These are phyloP conservation scores for Alternaria burnsii DNA, from an alignment of 2,329 filamentous ascomycete species.

Conservation along the genomic window DNA sequence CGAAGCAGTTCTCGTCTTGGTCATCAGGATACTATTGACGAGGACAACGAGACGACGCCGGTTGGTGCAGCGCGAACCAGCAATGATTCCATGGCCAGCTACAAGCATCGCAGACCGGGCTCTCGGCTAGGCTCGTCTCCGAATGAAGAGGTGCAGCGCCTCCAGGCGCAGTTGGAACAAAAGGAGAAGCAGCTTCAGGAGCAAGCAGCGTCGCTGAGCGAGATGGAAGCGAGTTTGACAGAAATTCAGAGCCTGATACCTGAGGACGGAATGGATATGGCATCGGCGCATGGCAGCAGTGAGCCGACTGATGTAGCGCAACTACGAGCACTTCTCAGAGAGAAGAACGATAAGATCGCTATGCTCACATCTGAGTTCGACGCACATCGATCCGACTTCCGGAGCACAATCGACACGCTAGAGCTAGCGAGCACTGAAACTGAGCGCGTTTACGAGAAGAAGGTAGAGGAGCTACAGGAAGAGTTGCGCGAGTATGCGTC, in stretches of 20 bases:
- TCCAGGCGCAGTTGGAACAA: conserved; percentile 80
- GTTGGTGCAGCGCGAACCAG: conserved; percentile 61
- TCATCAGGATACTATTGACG: conserved; percentile 52
- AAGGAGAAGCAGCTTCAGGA: conserved; percentile 88
- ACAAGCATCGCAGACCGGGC: conserved; percentile 40
- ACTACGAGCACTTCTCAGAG: conserved; percentile 81
- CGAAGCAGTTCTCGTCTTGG: conserved; percentile 58
- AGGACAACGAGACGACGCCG: conserved; percentile 57
- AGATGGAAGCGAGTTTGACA: conserved; percentile 89
- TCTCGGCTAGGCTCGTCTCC: conserved; percentile 48
- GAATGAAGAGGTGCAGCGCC: conserved; percentile 73
- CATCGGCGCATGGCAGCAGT: conserved; percentile 55
- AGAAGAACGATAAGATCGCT: conserved; percentile 97
- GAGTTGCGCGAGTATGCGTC: conserved; percentile 86
- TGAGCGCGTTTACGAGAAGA: conserved; percentile 92
- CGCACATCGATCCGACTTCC: conserved; percentile 90
- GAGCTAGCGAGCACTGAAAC: conserved; percentile 97
- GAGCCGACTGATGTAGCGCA: conserved; percentile 72
- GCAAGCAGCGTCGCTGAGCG: conserved; percentile 79
- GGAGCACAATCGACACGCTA: conserved; percentile 94
- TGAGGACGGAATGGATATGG: conserved; percentile 58
- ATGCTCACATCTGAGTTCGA: conserved; percentile 95
- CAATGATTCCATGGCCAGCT: conserved; percentile 62
- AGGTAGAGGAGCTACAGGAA: conserved; percentile 83
- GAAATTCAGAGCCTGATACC: conserved; percentile 80